Base-by-base conservation (phyloP, 805 yeast species). In the Clavispora santaluciae region DNA sequence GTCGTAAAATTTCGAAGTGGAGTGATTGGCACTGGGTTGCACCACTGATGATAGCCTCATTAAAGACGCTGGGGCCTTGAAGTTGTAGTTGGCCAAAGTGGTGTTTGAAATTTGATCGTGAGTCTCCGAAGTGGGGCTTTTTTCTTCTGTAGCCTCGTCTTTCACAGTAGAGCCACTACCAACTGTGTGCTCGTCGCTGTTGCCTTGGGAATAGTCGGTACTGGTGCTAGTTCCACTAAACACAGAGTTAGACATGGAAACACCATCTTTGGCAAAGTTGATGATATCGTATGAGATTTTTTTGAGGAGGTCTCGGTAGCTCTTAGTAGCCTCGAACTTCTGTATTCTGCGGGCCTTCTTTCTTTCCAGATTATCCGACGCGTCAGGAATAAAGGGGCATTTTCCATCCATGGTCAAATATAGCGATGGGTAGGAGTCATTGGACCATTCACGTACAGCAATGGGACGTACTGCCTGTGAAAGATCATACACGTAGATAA, bases 391-490 rank as follows among this genome's bases (percentile, higher is more conserved):
- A 63, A 91, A 91, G 4, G 95, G 87, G 45, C 95, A 80, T 52
- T 85, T 76, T 6, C 96, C 96, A 52, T 77, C 79, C 3, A 83
- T 70, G 0, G 88, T 78, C 11, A 68, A 61, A 48, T 76, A 70
- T 24, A 87, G 63, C 40, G 70, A 76, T 2, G 95, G 95, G 56
- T 60, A 62, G 41, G 29, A 52, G 41, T 71, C 71, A 40, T 66
- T 65, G 41, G 53, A 46, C 95, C 96, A 93, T 61, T 93, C 98
- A 51, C 90, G 73, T 6, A 80, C 69, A 9, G 90, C 81, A 5
- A 88, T 76, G 0, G 98, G 96, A 41, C 95, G 77, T 46, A 83
- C 81, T 18, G 74, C 75, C 52, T 86, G 90, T 47, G 81, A 74
- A 20, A 85, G 68, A 55, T 93, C 99, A 64, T 83, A 91, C 28